Evolutionary conservation across 306 rosid species (phyloP).

Genomic region (Acmispon strigosus): DNA sequence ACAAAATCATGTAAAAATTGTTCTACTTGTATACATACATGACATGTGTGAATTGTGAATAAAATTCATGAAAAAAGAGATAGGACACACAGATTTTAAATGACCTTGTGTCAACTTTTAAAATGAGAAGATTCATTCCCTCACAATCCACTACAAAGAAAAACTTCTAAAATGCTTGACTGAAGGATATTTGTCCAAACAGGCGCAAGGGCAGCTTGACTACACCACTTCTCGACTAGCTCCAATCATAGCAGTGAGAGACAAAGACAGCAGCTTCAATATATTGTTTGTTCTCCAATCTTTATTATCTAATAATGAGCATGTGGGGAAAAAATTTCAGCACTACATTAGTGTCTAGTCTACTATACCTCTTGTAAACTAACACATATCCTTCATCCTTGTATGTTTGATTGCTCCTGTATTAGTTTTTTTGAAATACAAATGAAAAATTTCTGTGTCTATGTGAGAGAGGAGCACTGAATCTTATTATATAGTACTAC

Average conservation of each 20-base stretch:
- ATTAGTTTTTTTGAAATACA: no score
- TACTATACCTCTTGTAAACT: no score
- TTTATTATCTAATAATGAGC: background rate
- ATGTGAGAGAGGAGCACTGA: no score
- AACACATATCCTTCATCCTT: no score
- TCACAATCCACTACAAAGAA: background rate
- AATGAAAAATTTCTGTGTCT: no score
- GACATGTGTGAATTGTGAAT: no score
- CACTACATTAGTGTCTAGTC: no score
- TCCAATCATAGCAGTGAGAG: background rate
- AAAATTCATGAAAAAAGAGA: background rate
- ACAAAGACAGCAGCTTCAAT: background rate
- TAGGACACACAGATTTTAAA: background rate
- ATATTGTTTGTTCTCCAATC: background rate
- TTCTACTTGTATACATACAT: no score
- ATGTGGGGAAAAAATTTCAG: no score
- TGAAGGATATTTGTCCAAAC: background rate
- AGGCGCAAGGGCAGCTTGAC: background rate
- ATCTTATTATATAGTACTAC: no score
- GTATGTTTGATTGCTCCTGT: no score
- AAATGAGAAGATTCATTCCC: background rate
- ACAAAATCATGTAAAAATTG: no score
- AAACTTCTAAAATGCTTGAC: background rate
- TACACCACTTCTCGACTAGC: background rate
- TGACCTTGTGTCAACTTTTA: background rate